Evolutionary conservation across 768 basidiomycete genomes (phyloP).

Genomic region (Gloeopeniophorella convolvens): DNA sequence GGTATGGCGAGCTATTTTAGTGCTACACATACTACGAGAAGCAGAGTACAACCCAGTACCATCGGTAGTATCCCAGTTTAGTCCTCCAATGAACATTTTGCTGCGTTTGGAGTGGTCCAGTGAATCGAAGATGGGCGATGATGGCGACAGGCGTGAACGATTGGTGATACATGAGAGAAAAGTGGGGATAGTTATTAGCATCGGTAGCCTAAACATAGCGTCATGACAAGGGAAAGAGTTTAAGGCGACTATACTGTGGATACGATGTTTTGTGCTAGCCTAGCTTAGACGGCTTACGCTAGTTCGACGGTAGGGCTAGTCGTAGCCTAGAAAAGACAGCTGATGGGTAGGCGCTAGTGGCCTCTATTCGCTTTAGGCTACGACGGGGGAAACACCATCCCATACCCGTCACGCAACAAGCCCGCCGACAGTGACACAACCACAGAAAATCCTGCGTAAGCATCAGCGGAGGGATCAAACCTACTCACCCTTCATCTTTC

Average conservation of each 20-base stretch:
- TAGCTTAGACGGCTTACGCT: slow-evolving; percentile 52
- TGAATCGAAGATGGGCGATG: slow-evolving; percentile 13
- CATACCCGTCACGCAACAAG: slow-evolving; percentile 19
- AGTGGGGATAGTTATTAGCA: slow-evolving; percentile 65
- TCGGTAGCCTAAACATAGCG: slow-evolving; percentile 58
- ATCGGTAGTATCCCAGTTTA: slow-evolving; percentile 99
- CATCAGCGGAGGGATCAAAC: slow-evolving; percentile 22
- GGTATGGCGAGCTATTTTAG: slow-evolving; percentile 29
- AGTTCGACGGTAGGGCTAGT: slow-evolving; percentile 23
- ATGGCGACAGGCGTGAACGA: slow-evolving; percentile 7
- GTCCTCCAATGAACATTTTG: slow-evolving; percentile 99
- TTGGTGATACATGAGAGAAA: slow-evolving; percentile 33
- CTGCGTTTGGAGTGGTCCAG: slow-evolving; percentile 38
- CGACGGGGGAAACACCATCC: slow-evolving; percentile 8
- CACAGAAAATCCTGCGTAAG: slow-evolving; percentile 11
- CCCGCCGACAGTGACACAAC: slow-evolving; percentile 16
- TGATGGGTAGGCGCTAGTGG: slow-evolving; percentile 17
- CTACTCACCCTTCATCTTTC: slow-evolving; percentile 94
- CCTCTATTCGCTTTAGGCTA: slow-evolving; percentile 31
- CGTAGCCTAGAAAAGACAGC: slow-evolving; percentile 21
- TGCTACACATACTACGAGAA: slow-evolving; percentile 32
- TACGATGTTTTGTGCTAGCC: slow-evolving; percentile 28
- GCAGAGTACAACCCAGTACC: slow-evolving; percentile 51
- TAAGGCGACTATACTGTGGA: slow-evolving; percentile 64
- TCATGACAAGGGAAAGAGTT: slow-evolving; percentile 44